phyloP scores from a whole-genome alignment of 257 asterid species.

The Nicotiana otophora region DNA sequence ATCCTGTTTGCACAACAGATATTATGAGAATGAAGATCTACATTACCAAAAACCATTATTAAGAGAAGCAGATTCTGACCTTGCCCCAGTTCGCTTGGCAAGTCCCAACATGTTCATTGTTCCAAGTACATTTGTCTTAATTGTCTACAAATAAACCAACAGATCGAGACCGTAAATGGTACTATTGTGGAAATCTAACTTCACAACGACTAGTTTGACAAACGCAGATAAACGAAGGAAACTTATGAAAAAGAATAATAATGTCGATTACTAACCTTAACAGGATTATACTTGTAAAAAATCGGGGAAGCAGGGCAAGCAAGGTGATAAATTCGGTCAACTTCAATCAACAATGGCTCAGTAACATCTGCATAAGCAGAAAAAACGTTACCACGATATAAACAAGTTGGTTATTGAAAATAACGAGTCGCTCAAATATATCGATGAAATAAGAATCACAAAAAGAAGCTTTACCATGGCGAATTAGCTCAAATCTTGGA shows the following conservation, averaged over 20 bases:
- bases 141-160: conserved; percentile 49
- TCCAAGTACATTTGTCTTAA: conserved; percentile 92
- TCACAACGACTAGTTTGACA: neutral
- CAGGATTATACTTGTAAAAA: conserved; percentile 92
- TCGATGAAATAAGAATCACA: neutral
- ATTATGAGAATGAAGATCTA: neutral
- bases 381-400: neutral
- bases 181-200: neutral
- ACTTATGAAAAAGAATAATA: neutral
- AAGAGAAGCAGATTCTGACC: conserved; percentile 35
- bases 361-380: conserved; percentile 59
- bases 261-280: conserved; percentile 44
- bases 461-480: conserved; percentile 31
- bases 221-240: neutral
- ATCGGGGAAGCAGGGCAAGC: conserved; percentile 99
- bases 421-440: too few relatives aligned
- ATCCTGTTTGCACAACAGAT: conserved; percentile 41
- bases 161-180: neutral
- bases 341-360: conserved; percentile 77
- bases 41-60: neutral
- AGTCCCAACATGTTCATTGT: conserved; percentile 97
- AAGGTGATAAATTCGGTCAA: conserved; percentile 90
- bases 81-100: conserved; percentile 93
- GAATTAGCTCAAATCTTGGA: conserved; percentile 52
- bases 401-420: neutral